Percentiles rank a stretch among this genome's conserved stretches.
phyloP scores from a whole-genome alignment of 2,329 filamentous ascomycete genomes.

The Pseudogymnoascus sp. region DNA sequence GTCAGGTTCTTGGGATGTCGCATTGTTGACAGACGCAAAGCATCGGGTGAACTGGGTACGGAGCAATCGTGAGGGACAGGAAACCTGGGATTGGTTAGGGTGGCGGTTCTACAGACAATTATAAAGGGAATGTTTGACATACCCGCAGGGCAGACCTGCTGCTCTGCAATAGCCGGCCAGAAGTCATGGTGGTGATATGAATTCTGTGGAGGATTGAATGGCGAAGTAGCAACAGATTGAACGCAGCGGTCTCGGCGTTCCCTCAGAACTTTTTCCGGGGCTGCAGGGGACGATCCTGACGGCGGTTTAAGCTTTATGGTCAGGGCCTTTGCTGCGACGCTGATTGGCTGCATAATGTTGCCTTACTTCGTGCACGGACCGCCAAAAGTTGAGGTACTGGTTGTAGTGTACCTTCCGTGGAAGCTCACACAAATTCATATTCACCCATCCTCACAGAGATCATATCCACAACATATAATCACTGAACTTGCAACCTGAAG shows the following conservation, averaged over 20 bases:
- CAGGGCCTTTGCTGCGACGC: background rate
- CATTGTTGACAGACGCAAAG: conserved; percentile 24
- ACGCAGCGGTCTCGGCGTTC: conserved; percentile 9
- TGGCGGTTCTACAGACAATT: conserved; percentile 18
- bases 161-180: conserved; percentile 25
- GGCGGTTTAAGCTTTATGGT: background rate
- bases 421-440: background rate
- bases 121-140: background rate
- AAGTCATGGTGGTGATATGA: conserved; percentile 22
- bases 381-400: background rate
- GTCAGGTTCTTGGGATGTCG: conserved; percentile 22
- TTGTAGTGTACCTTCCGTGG: background rate
- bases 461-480: background rate
- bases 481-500: background rate
- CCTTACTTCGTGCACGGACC: background rate
- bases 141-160: conserved; percentile 28
- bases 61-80: conserved; percentile 14
- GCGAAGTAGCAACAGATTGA: conserved; percentile 3
- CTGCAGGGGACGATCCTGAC: conserved; percentile 5
- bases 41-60: conserved; percentile 20
- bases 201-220: background rate
- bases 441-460: background rate
- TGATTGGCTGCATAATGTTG: background rate
- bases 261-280: background rate
- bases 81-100: conserved; percentile 16